These are phyloP conservation scores for Lithocarpus polystachyus DNA, from an alignment of 306 rosid genomes.

Conservation along the genomic window DNA sequence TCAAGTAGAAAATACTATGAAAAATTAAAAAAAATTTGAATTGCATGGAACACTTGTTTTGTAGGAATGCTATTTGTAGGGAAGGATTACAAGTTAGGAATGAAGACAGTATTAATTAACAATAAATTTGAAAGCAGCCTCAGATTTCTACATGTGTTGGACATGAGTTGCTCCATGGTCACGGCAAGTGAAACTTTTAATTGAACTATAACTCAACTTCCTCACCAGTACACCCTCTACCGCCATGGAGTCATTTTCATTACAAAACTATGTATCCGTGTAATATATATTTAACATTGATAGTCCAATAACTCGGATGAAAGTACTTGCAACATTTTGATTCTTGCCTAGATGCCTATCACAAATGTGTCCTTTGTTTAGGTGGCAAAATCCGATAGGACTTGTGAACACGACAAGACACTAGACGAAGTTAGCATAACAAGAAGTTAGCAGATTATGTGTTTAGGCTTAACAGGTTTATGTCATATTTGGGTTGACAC, in stretches of 20 bases:
- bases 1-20: no score
- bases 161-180: conserved; percentile 5
- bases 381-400: no score
- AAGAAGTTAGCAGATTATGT: no score
- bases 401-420: no score
- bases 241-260: conserved; percentile 27
- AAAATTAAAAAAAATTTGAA: no score
- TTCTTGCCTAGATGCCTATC: neutral
- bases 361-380: conserved; percentile 5
- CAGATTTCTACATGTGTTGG: conserved; percentile 22
- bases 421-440: no score
- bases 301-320: neutral
- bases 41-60: no score
- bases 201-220: conserved; percentile 26
- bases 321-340: neutral
- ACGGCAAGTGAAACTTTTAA: conserved; percentile 21
- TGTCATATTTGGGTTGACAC: no score
- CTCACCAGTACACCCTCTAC: conserved; percentile 38
- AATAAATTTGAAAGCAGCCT: neutral
- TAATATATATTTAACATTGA: neutral
- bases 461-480: no score
- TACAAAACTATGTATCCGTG: conserved; percentile 22
- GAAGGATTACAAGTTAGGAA: neutral
- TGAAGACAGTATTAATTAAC: conserved; percentile 17
- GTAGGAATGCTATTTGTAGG: conserved; percentile 26